Conservation (phyloP, 495 filamentous ascomycete species). For the Paragyromitra xinjiangensis region DNA sequence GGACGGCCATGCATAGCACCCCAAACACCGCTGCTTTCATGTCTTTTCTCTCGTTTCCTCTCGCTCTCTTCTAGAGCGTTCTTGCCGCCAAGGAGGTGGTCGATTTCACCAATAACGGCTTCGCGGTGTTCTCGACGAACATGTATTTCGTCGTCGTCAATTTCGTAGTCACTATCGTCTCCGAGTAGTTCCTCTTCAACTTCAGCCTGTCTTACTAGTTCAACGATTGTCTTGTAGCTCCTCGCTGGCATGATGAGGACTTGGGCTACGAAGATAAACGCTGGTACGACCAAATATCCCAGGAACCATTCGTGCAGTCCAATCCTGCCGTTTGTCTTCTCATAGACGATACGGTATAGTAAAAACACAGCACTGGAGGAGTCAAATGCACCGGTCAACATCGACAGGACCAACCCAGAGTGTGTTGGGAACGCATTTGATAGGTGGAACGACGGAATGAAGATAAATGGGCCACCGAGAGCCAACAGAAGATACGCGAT, state of each 20-base stretch:
- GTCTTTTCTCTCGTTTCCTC: slow-evolving; percentile 68
- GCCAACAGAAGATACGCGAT: slow-evolving; percentile 76
- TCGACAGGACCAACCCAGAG: slow-evolving; percentile 83
- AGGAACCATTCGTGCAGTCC: slow-evolving; percentile 78
- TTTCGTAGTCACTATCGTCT: slow-evolving; percentile 67
- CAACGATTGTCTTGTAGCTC: slow-evolving; percentile 89
- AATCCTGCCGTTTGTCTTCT: slow-evolving; percentile 68
- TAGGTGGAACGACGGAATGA: slow-evolving; percentile 91
- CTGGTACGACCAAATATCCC: slow-evolving; percentile 76
- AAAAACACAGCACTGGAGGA: slow-evolving; percentile 88
- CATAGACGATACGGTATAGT: slow-evolving; percentile 79
- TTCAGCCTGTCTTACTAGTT: slow-evolving; percentile 78
- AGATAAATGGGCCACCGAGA: slow-evolving; percentile 86
- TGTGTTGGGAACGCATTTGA: slow-evolving; percentile 88
- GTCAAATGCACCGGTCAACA: slow-evolving; percentile 90
- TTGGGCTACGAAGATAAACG: slow-evolving; percentile 73
- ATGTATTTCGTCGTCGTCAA: slow-evolving; percentile 69
- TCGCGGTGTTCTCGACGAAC: slow-evolving; percentile 72
- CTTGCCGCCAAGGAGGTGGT: slow-evolving; percentile 74
- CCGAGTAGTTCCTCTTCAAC: slow-evolving; percentile 76
- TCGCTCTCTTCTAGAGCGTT: slow-evolving; percentile 64
- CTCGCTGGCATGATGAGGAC: slow-evolving; percentile 77
- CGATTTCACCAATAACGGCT: slow-evolving; percentile 75
- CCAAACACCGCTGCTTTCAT: slow-evolving; percentile 78
- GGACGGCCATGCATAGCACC: slow-evolving; percentile 83